Evolutionary conservation across 768 basidiomycete genomes (phyloP).

Genomic region (Lactarius sanguifluus): DNA sequence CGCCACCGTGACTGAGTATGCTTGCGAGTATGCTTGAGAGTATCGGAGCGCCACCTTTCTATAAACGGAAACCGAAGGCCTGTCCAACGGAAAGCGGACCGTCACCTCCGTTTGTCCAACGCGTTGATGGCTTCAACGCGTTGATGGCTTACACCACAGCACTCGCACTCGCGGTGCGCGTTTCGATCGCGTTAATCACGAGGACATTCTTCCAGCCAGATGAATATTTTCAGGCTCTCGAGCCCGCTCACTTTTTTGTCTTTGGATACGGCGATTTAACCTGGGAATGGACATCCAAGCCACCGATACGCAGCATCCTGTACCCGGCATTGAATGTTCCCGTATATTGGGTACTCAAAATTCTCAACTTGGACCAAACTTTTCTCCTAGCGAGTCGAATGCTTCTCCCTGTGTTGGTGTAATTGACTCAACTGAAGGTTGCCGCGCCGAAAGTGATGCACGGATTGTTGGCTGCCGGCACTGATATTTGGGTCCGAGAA

Average conservation of each 20-base stretch:
- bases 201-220: slow-evolving; percentile 95
- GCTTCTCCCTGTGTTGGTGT: background rate
- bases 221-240: slow-evolving; percentile 93
- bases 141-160: slow-evolving; percentile 17
- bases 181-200: slow-evolving; percentile 65
- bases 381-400: slow-evolving; percentile 60
- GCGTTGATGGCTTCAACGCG: background rate
- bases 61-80: background rate
- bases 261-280: slow-evolving; percentile 92
- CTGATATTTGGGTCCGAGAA: slow-evolving; percentile 72
- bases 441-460: slow-evolving; percentile 73
- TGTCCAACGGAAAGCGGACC: background rate
- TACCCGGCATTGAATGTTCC: slow-evolving; percentile 84
- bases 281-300: slow-evolving; percentile 87
- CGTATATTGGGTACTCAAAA: slow-evolving; percentile 68
- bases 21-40: too few relatives aligned
- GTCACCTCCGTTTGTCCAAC: background rate
- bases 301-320: slow-evolving; percentile 74
- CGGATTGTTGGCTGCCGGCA: slow-evolving; percentile 71
- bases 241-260: slow-evolving; percentile 84
- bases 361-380: slow-evolving; percentile 52
- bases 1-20: too few relatives aligned
- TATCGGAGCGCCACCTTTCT: too few relatives aligned
- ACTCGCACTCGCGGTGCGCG: slow-evolving; percentile 50
- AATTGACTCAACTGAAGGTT: slow-evolving; percentile 47